A percentile compares a stretch with the other conserved stretches of the same genome.
These are phyloP conservation scores for Hypoxylon sp. DNA, from an alignment of 2,329 filamentous ascomycete genomes.

Conservation along the genomic window DNA sequence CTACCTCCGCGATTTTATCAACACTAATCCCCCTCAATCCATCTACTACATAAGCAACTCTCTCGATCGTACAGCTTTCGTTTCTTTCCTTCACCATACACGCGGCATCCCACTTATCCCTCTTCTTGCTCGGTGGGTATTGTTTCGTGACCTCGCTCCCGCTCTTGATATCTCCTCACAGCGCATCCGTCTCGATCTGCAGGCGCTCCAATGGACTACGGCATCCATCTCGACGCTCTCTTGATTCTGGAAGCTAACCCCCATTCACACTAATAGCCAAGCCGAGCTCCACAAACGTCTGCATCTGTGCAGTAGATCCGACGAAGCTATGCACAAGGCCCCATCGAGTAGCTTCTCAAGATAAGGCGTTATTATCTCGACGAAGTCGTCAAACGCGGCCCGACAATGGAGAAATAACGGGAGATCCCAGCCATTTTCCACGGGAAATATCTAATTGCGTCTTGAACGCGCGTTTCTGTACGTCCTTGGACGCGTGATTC, in stretches of 20 bases:
- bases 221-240: constrained; percentile 58
- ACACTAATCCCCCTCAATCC: constrained; percentile 59
- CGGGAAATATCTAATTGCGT: constrained; percentile 56
- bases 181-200: constrained; percentile 62
- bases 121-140: constrained; percentile 60
- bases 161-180: constrained; percentile 59
- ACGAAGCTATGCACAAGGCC: constrained; percentile 57
- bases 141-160: constrained; percentile 53
- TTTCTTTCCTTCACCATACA: constrained; percentile 64
- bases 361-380: constrained; percentile 56
- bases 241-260: constrained; percentile 56
- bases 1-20: constrained; percentile 57
- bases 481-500: constrained; percentile 56
- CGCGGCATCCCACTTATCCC: constrained; percentile 59
- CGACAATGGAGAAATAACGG: constrained; percentile 59
- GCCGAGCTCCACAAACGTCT: constrained; percentile 49
- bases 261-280: constrained; percentile 63
- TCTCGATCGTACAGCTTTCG: constrained; percentile 62
- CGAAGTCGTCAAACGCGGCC: constrained; percentile 58
- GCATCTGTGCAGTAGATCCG: constrained; percentile 56
- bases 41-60: constrained; percentile 61
- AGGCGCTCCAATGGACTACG: constrained; percentile 54
- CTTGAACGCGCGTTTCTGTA: constrained; percentile 55
- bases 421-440: constrained; percentile 48
- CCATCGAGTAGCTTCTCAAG: constrained; percentile 51